Base-by-base conservation (phyloP, 169 alveolate species). In the Babesia divergens region DNA sequence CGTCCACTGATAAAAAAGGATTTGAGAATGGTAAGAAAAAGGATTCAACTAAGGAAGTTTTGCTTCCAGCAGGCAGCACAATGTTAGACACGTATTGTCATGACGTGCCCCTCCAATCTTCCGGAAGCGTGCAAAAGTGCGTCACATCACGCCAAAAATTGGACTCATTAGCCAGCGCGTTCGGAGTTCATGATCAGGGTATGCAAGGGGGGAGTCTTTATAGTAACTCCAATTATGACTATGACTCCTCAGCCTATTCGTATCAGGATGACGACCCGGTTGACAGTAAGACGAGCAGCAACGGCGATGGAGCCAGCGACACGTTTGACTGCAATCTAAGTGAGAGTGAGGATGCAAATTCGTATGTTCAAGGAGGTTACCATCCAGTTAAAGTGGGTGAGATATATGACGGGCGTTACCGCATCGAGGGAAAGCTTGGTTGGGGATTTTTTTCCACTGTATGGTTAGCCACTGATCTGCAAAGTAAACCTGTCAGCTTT, bases 361-460 rank as follows among this genome's bases (percentile, higher is more conserved):
- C 82, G 14, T 74, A 75, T 49, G 80, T 62, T 26, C 58, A 64
- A 22, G 97, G 97, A 34, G 98, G 98, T 7, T 96, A 96, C 80
- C 98, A 96, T 72, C 99, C 98, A 24, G 98, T 95, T 13, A 93
- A 90, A 67, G 84, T 94, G 44, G 98, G 98, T 24, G 99, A 97
- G 81, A 89, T 95, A 20, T 92, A 96, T 69, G 71, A 89, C 34
- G 93, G 89, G 37, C 90, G 99, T 58, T 97, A 97, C 83, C 93
- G 97, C 43, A 93, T 97, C 34, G 97, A 96, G 79, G 94, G 97
- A 68, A 98, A 98, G 85, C 91, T 98, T 50, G 99, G 99, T 8
- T 97, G 99, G 99, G 99, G 99, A 8, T 99, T 97, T 80, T 98
- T 98, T 90, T 93, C 98, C 43, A 98, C 99, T 0, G 99, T 97